A percentile compares a stretch with the other conserved stretches of the same genome.
These are phyloP conservation scores for Halocafeteria seosinensis DNA, from an alignment of 108 stramenopile species.

Conservation along the genomic window DNA sequence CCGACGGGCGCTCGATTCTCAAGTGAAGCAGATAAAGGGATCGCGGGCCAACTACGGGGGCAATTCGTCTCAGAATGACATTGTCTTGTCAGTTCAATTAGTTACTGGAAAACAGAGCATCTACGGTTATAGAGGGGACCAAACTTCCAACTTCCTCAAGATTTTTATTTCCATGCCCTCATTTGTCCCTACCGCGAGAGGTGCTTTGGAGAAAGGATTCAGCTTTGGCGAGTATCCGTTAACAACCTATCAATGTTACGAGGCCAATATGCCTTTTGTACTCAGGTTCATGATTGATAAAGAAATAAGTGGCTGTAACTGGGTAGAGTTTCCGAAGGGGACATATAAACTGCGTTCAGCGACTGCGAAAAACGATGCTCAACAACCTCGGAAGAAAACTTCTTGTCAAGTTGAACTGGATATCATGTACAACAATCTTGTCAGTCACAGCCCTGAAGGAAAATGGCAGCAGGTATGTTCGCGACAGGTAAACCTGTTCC, in stretches of 20 bases:
- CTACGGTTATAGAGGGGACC: conserved; percentile 65
- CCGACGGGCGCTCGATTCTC: no score
- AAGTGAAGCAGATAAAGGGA: no score
- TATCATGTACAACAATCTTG: conserved; percentile 64
- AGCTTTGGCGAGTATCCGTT: conserved; percentile 43
- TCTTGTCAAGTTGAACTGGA: conserved; percentile 89
- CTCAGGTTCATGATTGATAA: conserved; percentile 94
- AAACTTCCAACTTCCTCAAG: conserved; percentile 52
- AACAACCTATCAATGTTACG: conserved; percentile 48
- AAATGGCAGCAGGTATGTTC: conserved; percentile 90
- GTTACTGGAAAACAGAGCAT: conserved; percentile 47
- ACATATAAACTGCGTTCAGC: conserved; percentile 61
- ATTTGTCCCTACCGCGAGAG: conserved; percentile 65
- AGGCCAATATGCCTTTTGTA: conserved; percentile 93
- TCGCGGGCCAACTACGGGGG: no score
- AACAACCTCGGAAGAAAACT: conserved; percentile 38
- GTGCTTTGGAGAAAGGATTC: conserved; percentile 78
- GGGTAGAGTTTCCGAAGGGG: conserved; percentile 66
- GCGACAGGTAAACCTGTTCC: no score
- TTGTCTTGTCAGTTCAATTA: conserved; percentile 24
- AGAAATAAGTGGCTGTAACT: conserved; percentile 75
- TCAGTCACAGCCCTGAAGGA: conserved; percentile 67
- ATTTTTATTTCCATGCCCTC: conserved; percentile 73
- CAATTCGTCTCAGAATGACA: no score
- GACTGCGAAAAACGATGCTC: not conserved